A percentile compares a stretch with the other conserved stretches of the same genome.
phyloP scores from a whole-genome alignment of 345 rosid species.

The Populus alba region DNA sequence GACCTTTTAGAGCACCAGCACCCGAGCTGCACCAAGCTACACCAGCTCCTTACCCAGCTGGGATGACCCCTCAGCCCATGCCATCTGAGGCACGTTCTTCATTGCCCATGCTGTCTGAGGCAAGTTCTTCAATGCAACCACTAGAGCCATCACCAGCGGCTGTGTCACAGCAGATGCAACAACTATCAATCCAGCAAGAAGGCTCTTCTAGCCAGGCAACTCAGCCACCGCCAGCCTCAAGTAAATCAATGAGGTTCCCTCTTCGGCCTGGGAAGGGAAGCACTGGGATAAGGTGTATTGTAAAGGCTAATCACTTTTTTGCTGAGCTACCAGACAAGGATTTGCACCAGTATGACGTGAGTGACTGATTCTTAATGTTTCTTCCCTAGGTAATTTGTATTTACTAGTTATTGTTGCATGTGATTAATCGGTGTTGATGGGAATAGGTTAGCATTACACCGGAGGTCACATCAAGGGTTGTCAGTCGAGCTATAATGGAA shows the following conservation, averaged over 20 bases:
- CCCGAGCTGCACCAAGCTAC: slow-evolving; percentile 99
- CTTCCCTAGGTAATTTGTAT: slow-evolving; percentile 10
- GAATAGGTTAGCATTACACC: slow-evolving; percentile 78
- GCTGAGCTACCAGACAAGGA: slow-evolving; percentile 89
- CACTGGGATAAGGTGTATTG: slow-evolving; percentile 59
- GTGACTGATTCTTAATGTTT: slow-evolving; percentile 7
- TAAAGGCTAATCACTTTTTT: slow-evolving; percentile 95
- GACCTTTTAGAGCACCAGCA: slow-evolving; percentile 53
- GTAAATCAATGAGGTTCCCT: slow-evolving; percentile 78
- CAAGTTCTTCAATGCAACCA: slow-evolving; percentile 48
- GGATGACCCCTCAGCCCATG: slow-evolving; percentile 51
- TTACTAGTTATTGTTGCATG: neutral
- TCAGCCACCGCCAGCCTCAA: slow-evolving; percentile 62
- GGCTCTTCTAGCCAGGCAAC: slow-evolving; percentile 47
- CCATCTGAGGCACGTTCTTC: slow-evolving; percentile 60
- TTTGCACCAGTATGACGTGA: slow-evolving; percentile 92
- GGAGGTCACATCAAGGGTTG: slow-evolving; percentile 70
- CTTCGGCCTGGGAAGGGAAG: slow-evolving; percentile 77
- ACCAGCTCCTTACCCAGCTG: slow-evolving; percentile 53
- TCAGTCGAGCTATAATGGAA: slow-evolving; percentile 84
- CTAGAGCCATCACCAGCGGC: slow-evolving; percentile 39
- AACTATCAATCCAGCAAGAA: slow-evolving; percentile 53
- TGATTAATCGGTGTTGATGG: neutral
- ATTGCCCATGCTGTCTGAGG: slow-evolving; percentile 37
- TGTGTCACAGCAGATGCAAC: slow-evolving; percentile 44